Conservation (phyloP, 2,329 filamentous ascomycete species). For the Aureobasidium sp. region DNA sequence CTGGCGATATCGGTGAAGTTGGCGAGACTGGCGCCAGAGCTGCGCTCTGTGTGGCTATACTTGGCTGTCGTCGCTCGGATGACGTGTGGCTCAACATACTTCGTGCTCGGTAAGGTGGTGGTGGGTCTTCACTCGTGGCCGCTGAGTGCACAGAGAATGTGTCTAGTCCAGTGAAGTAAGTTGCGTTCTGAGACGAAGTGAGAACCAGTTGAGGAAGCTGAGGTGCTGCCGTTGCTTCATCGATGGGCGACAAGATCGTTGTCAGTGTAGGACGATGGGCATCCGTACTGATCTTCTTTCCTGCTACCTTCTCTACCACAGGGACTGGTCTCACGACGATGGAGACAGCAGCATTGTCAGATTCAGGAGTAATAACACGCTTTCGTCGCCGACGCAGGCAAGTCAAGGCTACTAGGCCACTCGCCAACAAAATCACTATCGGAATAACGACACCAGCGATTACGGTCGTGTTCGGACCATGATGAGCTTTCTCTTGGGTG, state of each 20-base stretch:
- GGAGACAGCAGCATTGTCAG: neutral
- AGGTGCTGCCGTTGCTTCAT: neutral
- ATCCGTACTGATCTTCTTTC: neutral
- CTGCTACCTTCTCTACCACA: neutral
- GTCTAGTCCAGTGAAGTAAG: conserved; percentile 16
- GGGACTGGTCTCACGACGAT: neutral
- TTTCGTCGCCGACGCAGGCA: neutral
- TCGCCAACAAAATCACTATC: neutral
- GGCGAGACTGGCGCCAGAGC: neutral
- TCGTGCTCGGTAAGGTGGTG: conserved; percentile 11
- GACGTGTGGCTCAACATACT: conserved; percentile 5
- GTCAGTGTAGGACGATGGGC: neutral
- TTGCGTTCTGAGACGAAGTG: conserved; percentile 7
- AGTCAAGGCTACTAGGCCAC: neutral
- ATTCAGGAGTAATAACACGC: neutral
- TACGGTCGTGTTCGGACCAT: neutral
- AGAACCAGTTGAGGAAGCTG: neutral
- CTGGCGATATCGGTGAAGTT: neutral
- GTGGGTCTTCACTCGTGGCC: conserved; percentile 9
- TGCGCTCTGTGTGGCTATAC: neutral
- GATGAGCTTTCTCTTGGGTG: neutral
- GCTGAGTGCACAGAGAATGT: conserved; percentile 6
- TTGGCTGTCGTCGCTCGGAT: neutral
- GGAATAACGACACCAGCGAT: conserved; percentile 8
- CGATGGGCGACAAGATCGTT: neutral